Evolutionary conservation across 805 yeast species (phyloP).

Genomic region (Debaryomyces prosopidis): DNA sequence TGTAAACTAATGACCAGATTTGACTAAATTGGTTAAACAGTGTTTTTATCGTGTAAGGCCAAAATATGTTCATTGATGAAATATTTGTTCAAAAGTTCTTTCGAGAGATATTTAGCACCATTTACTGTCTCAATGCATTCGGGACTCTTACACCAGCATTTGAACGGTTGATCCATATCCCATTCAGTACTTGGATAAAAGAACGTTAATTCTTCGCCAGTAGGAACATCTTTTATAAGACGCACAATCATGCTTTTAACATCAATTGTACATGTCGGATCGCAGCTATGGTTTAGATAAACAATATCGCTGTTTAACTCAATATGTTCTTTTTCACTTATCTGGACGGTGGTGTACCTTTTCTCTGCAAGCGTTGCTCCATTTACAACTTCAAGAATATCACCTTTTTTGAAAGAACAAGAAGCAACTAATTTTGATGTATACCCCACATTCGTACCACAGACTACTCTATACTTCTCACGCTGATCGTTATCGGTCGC

Average conservation of each 20-base stretch:
- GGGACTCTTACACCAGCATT: slow-evolving; percentile 5
- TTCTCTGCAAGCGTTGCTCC: slow-evolving; percentile 2
- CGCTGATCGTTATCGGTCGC: neutral
- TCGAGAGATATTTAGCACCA: slow-evolving; percentile 5
- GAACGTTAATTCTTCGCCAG: slow-evolving; percentile 4
- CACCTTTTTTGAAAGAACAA: slow-evolving; percentile 3
- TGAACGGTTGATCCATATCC: slow-evolving; percentile 7
- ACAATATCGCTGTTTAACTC: slow-evolving; percentile 7
- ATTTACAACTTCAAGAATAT: slow-evolving; percentile 3
- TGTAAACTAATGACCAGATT: no score
- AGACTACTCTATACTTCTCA: slow-evolving; percentile 1
- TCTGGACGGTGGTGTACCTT: slow-evolving; percentile 5
- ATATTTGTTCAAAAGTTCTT: slow-evolving; percentile 4
- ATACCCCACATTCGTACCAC: slow-evolving; percentile 2
- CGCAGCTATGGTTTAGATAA: slow-evolving; percentile 6
- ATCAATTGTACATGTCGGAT: slow-evolving; percentile 5
- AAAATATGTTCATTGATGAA: slow-evolving; percentile 5
- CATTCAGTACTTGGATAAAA: slow-evolving; percentile 7
- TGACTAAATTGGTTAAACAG: no score
- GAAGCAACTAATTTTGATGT: slow-evolving; percentile 5
- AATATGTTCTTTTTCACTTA: slow-evolving; percentile 4
- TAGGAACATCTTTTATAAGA: slow-evolving; percentile 4
- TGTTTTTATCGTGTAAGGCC: slow-evolving; percentile 2
- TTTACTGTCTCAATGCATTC: slow-evolving; percentile 2
- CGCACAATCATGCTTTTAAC: slow-evolving; percentile 6